These are phyloP conservation scores for Emergomyces africanus DNA, from an alignment of 2,329 filamentous ascomycete species.

Conservation along the genomic window DNA sequence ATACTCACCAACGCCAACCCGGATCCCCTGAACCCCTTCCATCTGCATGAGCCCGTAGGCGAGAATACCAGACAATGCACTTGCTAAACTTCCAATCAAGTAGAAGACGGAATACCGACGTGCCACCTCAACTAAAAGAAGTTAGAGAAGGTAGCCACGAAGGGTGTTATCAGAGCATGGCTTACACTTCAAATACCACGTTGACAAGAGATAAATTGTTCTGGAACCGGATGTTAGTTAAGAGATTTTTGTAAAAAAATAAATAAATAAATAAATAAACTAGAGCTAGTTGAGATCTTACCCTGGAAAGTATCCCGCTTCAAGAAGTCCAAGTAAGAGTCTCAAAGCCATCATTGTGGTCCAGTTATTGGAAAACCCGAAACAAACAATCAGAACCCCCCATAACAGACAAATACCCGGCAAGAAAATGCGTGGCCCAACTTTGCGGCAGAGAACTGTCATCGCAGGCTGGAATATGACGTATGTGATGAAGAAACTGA, in stretches of 20 bases:
- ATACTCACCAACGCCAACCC: conserved; percentile 15
- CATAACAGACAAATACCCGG: conserved; percentile 15
- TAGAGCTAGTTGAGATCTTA: background rate
- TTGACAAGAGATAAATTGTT: conserved; percentile 53
- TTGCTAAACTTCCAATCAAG: conserved; percentile 30
- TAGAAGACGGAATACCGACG: conserved; percentile 34
- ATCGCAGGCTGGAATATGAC: conserved; percentile 59
- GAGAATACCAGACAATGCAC: conserved; percentile 31
- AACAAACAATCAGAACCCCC: conserved; percentile 26
- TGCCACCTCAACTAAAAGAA: conserved; percentile 18
- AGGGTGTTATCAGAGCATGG: background rate
- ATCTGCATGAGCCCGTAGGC: conserved; percentile 23
- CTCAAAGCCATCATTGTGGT: conserved; percentile 42
- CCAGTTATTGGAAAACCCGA: conserved; percentile 49
- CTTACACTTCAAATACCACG: conserved; percentile 55
- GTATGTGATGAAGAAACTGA: conserved; percentile 65
- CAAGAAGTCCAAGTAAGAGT: conserved; percentile 49
- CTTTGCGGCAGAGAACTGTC: conserved; percentile 52
- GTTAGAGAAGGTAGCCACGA: background rate
- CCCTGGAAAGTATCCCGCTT: conserved; percentile 52
- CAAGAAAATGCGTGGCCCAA: conserved; percentile 37
- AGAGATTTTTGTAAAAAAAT: too few relatives aligned
- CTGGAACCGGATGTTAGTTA: background rate
- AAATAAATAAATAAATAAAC: too few relatives aligned
- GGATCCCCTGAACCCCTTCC: conserved; percentile 13